Evolutionary conservation across 129 eudicot species (phyloP), one percentile per base, ranked within the genome.

Genomic region (Logfia minima): DNA sequence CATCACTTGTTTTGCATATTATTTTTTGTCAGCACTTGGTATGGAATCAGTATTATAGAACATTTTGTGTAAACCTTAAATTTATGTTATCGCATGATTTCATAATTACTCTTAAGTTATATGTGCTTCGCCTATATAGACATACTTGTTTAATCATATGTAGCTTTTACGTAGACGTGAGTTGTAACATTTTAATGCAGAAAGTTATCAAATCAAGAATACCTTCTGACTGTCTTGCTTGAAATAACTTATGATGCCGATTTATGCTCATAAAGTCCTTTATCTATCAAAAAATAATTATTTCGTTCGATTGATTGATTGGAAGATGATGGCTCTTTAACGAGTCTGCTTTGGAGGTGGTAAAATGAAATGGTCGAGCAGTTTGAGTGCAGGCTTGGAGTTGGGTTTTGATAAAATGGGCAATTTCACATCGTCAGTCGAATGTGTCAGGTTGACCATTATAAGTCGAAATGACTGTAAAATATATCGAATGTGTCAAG

Each of bases 1-100:
- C 52, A 29, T 75, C 58, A 45, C 71, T 66, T 78, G 65, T 72
- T 64, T 39, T 26, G 70, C 68, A 71, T 48, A 52, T 17, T 10
- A 14, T 51, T 26, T 71, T 71, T 71, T 71, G 41, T 16, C 41
- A 16, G 64, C 45, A 71, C 45, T 17, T 26, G 5, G 41, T 17
- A 69, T 18, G 18, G 5, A 1, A 69, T 39, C 23, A 39, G 18
- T 14, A 13, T 69, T 41, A 39, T 69, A 69, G 18, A 22, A 68
- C 2, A 21, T 37, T n/a, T 21, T 8, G 37, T 69, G 56, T 23
- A 2, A 11, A 69, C 60, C 18, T 45, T 45, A 45, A 45, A 2
- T 45, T 16, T 55, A 55, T 18, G 5, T 51, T 34, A 43, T 39
- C 52, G 32, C 9, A 37, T 79, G 23, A 64, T 65, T n/a, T 26